Evolutionary conservation across 2,329 filamentous ascomycete genomes (phyloP).

Genomic region (Penicillium janthinellum): DNA sequence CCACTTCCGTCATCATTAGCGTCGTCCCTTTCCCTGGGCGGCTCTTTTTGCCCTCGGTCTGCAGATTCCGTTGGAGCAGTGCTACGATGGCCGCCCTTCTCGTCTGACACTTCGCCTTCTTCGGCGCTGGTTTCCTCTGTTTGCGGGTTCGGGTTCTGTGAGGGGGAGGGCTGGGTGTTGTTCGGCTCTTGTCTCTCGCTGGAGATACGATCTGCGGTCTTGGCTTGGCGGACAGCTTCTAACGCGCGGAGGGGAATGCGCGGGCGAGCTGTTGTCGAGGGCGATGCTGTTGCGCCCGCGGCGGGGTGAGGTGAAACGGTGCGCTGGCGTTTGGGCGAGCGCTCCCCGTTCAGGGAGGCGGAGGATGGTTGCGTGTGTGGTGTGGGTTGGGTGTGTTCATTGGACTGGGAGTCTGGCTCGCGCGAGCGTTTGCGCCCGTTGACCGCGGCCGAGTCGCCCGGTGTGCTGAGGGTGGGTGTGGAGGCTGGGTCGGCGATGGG

Average conservation of each 20-base stretch:
- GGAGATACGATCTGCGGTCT: not conserved
- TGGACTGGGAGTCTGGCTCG: conserved; percentile 33
- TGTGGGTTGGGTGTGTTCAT: conserved; percentile 14
- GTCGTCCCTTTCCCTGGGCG: conserved; percentile 2
- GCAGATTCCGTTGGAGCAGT: conserved; percentile 6
- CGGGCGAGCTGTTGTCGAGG: conserved; percentile 14
- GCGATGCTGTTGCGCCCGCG: conserved; percentile 4
- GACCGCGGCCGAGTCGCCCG: conserved; percentile 19
- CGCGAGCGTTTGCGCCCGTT: conserved; percentile 45
- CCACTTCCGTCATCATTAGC: conserved; percentile 38
- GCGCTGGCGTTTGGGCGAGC: conserved; percentile 44
- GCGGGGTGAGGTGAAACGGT: conserved; percentile 25
- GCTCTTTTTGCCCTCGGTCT: conserved; percentile 2
- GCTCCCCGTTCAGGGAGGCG: conserved; percentile 28
- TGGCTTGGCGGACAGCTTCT: conserved; percentile 14
- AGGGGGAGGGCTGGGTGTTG: not conserved
- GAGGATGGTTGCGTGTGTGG: conserved; percentile 7
- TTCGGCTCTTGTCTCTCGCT: not conserved
- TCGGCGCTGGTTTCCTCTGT: conserved; percentile 20
- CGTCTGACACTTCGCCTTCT: conserved; percentile 25
- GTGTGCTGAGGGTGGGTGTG: conserved; percentile 33
- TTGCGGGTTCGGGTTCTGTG: not conserved
- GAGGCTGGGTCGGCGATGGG: conserved; percentile 39
- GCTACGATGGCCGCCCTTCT: conserved; percentile 15
- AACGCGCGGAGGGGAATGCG: conserved; percentile 24